A percentile compares a stretch with the other conserved stretches of the same genome.
Conservation (phyloP, 495 filamentous ascomycete genomes). For the Penicillium argentinense region DNA sequence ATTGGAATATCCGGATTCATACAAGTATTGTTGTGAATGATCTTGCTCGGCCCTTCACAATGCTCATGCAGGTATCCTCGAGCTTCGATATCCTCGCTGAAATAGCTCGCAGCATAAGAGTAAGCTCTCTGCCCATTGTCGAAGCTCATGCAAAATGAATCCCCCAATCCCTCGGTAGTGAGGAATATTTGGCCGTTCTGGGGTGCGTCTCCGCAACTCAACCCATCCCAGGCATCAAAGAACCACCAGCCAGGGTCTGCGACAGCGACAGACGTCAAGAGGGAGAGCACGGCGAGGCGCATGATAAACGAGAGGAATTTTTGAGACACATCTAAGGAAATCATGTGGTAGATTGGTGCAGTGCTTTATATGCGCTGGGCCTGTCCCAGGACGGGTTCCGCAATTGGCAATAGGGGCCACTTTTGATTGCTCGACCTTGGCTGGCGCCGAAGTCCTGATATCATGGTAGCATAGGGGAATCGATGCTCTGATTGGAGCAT, state of each 20-base stretch:
- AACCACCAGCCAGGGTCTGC: slow-evolving; percentile 7
- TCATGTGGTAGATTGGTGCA: neutral
- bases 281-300: neutral
- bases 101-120: slow-evolving; percentile 1
- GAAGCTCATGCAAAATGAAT: neutral
- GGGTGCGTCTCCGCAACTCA: slow-evolving; percentile 8
- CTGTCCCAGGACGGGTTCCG: slow-evolving; percentile 1
- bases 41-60: slow-evolving; percentile 6
- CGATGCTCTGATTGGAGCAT: no score
- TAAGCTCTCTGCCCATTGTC: neutral
- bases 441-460: neutral
- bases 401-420: neutral
- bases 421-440: neutral
- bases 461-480: slow-evolving; percentile 7
- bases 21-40: slow-evolving; percentile 5
- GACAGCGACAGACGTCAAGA: neutral
- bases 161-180: slow-evolving; percentile 2
- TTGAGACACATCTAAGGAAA: neutral
- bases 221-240: slow-evolving; percentile 11
- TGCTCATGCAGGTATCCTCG: slow-evolving; percentile 7
- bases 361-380: slow-evolving; percentile 1
- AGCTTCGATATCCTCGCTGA: neutral
- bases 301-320: neutral
- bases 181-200: slow-evolving; percentile 6
- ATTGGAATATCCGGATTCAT: slow-evolving; percentile 6